Conservation (phyloP, 192 early-diverging fungal species). For the Coemansia pectinata region DNA sequence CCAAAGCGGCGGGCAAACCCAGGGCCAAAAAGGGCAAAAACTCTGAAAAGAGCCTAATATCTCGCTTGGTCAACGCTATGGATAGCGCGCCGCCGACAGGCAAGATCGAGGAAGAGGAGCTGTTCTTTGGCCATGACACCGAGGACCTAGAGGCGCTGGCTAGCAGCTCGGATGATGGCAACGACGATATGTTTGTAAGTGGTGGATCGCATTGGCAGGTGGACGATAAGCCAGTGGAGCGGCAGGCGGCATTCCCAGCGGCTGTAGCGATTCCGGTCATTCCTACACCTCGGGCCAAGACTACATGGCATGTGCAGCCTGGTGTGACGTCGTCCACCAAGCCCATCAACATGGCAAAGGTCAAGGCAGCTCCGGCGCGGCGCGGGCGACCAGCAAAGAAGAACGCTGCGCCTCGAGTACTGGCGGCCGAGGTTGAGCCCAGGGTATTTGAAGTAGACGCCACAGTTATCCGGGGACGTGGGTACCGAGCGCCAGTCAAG, state of each 20-base stretch:
- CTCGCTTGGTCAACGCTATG: constrained; percentile 36
- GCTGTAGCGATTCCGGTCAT: background rate
- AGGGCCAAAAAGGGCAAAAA: constrained; percentile 25
- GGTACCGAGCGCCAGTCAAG: background rate
- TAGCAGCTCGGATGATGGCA: constrained; percentile 13
- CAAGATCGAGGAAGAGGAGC: constrained; percentile 3
- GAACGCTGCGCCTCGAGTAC: background rate
- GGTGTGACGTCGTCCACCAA: constrained; percentile 10
- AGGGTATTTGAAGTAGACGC: constrained; percentile 23
- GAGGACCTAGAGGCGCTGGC: constrained; percentile 12
- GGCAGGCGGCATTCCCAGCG: background rate
- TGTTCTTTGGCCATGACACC: background rate
- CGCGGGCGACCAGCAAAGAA: constrained; percentile 1
- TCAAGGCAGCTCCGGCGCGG: constrained; percentile 1
- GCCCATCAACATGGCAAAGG: constrained; percentile 12
- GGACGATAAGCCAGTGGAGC: background rate
- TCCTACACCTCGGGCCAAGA: background rate
- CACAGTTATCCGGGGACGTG: constrained; percentile 25
- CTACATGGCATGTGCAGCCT: constrained; percentile 5
- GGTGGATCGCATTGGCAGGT: constrained; percentile 2
- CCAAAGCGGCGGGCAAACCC: constrained; percentile 8
- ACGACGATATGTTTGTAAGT: constrained; percentile 11
- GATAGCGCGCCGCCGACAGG: background rate
- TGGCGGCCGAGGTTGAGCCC: constrained; percentile 10
- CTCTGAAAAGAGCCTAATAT: constrained; percentile 31